These are phyloP conservation scores for Seminavis robusta DNA, from an alignment of 108 stramenopile species.

Conservation along the genomic window DNA sequence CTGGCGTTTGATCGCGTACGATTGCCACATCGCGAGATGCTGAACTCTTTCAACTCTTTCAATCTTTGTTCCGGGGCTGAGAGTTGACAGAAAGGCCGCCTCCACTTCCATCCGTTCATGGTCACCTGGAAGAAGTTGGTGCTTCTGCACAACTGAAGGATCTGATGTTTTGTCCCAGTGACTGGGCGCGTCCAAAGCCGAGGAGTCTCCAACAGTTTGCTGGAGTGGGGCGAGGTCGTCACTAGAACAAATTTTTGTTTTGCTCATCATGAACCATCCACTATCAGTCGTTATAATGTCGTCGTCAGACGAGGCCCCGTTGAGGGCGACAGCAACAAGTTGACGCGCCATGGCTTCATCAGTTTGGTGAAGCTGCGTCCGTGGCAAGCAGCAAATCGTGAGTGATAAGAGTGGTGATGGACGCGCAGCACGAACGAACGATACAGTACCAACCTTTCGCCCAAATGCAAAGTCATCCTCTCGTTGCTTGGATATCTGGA, in stretches of 20 bases:
- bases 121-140: background rate
- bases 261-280: slow-evolving; percentile 7
- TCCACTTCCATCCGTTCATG: background rate
- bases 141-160: slow-evolving; percentile 2
- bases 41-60: slow-evolving; percentile 6
- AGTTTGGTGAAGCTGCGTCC: background rate
- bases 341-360: slow-evolving; percentile 11
- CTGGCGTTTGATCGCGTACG: slow-evolving; percentile 9
- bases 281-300: background rate
- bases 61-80: slow-evolving; percentile 1
- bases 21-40: slow-evolving; percentile 12
- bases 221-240: slow-evolving; percentile 10
- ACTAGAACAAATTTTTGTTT: slow-evolving; percentile 1
- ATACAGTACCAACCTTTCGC: slow-evolving; percentile 3
- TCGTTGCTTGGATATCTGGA: slow-evolving; percentile 6
- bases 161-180: slow-evolving; percentile 6
- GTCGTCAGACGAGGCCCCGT: background rate
- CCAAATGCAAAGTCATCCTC: slow-evolving; percentile 16
- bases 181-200: slow-evolving; percentile 1
- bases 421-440: too few species aligned
- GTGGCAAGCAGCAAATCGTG: background rate
- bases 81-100: background rate
- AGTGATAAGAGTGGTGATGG: background rate
- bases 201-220: slow-evolving; percentile 1
- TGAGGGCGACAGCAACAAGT: background rate